Evolutionary conservation across 805 yeast genomes (phyloP).

Genomic region (Metschnikowia orientalis): DNA sequence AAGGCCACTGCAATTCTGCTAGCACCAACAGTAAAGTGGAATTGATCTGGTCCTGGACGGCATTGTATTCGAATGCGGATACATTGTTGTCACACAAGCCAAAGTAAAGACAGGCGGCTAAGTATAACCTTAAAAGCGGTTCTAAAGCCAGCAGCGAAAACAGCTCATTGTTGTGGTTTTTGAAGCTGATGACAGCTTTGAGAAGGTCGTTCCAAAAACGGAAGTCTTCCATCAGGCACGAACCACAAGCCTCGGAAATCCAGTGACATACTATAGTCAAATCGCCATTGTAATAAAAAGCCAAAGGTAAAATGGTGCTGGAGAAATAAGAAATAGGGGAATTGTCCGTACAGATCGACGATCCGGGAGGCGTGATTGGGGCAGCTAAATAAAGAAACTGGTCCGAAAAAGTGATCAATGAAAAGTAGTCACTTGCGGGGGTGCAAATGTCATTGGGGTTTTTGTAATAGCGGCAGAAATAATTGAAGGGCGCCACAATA

Average conservation of each 20-base stretch:
- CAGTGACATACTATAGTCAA: conserved; percentile 25
- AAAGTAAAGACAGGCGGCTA: conserved; percentile 10
- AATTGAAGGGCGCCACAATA: conserved; percentile 24
- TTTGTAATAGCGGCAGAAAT: conserved; percentile 28
- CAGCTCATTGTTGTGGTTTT: neutral
- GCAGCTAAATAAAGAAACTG: conserved; percentile 21
- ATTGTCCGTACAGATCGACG: conserved; percentile 13
- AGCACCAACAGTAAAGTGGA: conserved; percentile 18
- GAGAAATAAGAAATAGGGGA: conserved; percentile 22
- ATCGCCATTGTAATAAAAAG: conserved; percentile 18
- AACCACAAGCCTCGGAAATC: conserved; percentile 15
- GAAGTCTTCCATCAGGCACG: conserved; percentile 7
- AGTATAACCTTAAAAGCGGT: conserved; percentile 7
- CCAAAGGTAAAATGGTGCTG: conserved; percentile 28
- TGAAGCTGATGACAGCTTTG: conserved; percentile 6
- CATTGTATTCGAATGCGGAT: conserved; percentile 25
- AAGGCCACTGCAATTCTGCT: conserved; percentile 3
- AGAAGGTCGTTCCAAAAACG: conserved; percentile 14
- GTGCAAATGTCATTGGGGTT: conserved; percentile 5
- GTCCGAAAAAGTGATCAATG: conserved; percentile 11
- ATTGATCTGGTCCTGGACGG: conserved; percentile 27
- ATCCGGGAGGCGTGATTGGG: conserved; percentile 19
- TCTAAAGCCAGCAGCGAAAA: conserved; percentile 1
- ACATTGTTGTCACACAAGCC: conserved; percentile 13
- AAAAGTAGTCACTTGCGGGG: conserved; percentile 12